Conservation (phyloP, 2,329 filamentous ascomycete genomes). For the Exophiala spinifera region DNA sequence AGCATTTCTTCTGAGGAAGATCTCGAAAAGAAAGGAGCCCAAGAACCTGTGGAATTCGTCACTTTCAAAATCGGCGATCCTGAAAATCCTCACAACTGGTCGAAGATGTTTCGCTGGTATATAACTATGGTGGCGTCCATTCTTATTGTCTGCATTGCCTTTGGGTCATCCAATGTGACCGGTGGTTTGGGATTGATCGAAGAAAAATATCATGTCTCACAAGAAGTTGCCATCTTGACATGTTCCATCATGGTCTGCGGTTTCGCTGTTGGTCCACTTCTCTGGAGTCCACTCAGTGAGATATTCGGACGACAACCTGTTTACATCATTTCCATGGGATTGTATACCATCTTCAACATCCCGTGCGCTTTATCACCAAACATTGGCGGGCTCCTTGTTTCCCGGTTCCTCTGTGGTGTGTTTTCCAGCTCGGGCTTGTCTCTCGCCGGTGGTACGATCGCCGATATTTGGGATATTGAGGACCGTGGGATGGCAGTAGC, state of each 20-base stretch:
- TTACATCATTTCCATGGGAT: constrained; percentile 34
- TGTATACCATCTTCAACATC: constrained; percentile 38
- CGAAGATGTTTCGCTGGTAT: constrained; percentile 59
- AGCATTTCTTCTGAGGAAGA: constrained; percentile 18
- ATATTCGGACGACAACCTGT: constrained; percentile 34
- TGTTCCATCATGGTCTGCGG: constrained; percentile 51
- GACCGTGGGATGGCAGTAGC: constrained; percentile 57
- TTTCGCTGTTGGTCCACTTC: constrained; percentile 59
- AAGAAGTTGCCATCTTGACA: constrained; percentile 48
- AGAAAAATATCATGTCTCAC: constrained; percentile 45
- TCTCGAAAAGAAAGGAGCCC: constrained; percentile 31
- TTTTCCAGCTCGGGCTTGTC: constrained; percentile 68
- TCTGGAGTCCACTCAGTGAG: constrained; percentile 39
- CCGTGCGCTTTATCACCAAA: constrained; percentile 34
- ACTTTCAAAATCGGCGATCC: constrained; percentile 66
- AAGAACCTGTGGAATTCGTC: constrained; percentile 58
- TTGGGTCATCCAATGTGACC: constrained; percentile 55
- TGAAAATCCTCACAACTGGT: constrained; percentile 64
- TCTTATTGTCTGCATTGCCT: constrained; percentile 63
- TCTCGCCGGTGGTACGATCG: constrained; percentile 40
- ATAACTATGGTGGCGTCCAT: constrained; percentile 63
- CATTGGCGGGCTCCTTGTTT: constrained; percentile 70
- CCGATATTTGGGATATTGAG: constrained; percentile 55
- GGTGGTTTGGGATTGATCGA: constrained; percentile 56
- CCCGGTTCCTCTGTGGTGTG: constrained; percentile 71